Evolutionary conservation across 768 basidiomycete genomes (phyloP).

Genomic region (Porphyrellus cyaneotinctus): DNA sequence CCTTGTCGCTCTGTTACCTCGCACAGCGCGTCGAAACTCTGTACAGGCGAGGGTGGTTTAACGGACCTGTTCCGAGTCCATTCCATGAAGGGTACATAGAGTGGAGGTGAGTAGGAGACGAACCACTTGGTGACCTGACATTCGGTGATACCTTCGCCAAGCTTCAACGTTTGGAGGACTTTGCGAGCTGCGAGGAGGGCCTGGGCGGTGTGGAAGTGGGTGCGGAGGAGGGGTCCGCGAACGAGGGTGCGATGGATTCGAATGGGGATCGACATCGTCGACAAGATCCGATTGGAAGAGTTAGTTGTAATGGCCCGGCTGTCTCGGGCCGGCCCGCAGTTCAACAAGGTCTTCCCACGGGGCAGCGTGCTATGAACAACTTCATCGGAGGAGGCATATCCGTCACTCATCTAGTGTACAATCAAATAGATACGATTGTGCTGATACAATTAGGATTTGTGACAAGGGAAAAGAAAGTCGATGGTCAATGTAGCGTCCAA

Average conservation of each 20-base stretch:
- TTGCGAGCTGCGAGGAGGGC: constrained; percentile 32
- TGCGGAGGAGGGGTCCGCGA: constrained; percentile 28
- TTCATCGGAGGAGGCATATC: too few species aligned
- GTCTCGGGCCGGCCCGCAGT: too few species aligned
- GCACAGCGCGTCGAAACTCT: constrained; percentile 71
- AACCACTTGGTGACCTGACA: constrained; percentile 87
- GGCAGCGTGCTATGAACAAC: too few species aligned
- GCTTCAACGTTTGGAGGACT: constrained; percentile 59
- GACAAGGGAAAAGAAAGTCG: too few species aligned
- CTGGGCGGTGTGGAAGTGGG: constrained; percentile 36
- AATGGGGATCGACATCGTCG: constrained; percentile 6
- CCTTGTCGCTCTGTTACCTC: constrained; percentile 91
- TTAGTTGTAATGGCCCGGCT: too few species aligned
- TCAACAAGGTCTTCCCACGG: too few species aligned
- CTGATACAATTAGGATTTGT: too few species aligned
- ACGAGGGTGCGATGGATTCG: constrained; percentile 20
- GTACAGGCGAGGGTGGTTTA: constrained; percentile 45
- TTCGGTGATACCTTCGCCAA: constrained; percentile 89
- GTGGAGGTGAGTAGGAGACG: constrained; percentile 25
- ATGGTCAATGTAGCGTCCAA: too few species aligned
- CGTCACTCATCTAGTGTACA: too few species aligned
- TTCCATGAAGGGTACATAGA: too few species aligned
- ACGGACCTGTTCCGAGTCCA: constrained; percentile 71
- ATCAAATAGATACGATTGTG: too few species aligned
- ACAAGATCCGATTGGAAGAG: constrained; percentile 3